These are phyloP conservation scores for Albifimbria verrucaria DNA, from an alignment of 2,329 filamentous ascomycete genomes.

Conservation along the genomic window DNA sequence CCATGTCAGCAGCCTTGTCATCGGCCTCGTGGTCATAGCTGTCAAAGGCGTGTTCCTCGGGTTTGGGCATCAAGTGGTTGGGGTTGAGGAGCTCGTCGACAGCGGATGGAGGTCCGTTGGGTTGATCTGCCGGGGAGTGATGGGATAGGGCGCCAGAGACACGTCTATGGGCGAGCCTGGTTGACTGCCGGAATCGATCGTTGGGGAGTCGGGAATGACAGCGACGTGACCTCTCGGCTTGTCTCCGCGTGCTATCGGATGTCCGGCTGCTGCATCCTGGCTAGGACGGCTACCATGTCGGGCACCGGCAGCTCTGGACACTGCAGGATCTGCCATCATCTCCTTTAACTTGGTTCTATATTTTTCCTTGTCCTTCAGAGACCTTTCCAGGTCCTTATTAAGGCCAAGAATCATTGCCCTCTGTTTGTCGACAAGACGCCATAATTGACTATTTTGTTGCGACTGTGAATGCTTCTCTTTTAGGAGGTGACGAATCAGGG, in stretches of 20 bases:
- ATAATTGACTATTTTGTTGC: slow-evolving; percentile 88
- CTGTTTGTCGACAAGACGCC: slow-evolving; percentile 96
- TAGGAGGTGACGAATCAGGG: slow-evolving; percentile 80
- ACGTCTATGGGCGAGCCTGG: slow-evolving; percentile 59
- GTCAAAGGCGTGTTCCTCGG: slow-evolving; percentile 57
- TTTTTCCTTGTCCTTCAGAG: slow-evolving; percentile 89
- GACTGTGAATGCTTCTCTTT: slow-evolving; percentile 89
- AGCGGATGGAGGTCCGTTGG: slow-evolving; percentile 36
- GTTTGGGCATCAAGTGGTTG: slow-evolving; percentile 56
- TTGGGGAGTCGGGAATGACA: slow-evolving; percentile 42
- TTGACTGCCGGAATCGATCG: slow-evolving; percentile 46
- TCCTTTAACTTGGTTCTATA: slow-evolving; percentile 92
- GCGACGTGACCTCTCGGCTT: slow-evolving; percentile 16
- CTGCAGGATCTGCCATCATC: slow-evolving; percentile 41
- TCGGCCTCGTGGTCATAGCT: slow-evolving; percentile 54
- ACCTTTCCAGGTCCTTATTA: slow-evolving; percentile 89
- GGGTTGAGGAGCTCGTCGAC: slow-evolving; percentile 53
- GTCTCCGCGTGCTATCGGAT: slow-evolving; percentile 19
- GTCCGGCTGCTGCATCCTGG: not conserved
- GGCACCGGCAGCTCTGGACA: slow-evolving; percentile 24
- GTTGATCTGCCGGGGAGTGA: slow-evolving; percentile 59
- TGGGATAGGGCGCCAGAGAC: slow-evolving; percentile 59
- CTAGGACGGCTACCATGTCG: slow-evolving; percentile 10
- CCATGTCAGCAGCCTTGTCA: slow-evolving; percentile 43
- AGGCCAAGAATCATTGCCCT: slow-evolving; percentile 88